phyloP scores from a whole-genome alignment of 208 protist genomes.

The Leishmania tropica region DNA sequence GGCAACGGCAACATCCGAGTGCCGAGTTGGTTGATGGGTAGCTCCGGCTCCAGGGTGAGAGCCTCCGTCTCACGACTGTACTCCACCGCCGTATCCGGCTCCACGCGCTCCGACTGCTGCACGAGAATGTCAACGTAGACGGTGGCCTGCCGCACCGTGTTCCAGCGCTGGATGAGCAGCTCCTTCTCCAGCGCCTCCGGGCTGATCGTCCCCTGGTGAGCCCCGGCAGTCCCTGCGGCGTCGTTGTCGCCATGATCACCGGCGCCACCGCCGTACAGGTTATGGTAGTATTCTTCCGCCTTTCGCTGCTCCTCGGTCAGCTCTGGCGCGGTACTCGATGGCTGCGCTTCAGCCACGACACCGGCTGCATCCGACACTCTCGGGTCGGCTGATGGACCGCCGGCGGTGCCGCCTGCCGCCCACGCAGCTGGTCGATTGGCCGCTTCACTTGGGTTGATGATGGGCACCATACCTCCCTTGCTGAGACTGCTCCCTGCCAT shows the following conservation, averaged over 20 bases:
- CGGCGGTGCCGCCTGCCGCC: conserved; percentile 1
- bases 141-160: conserved; percentile 54
- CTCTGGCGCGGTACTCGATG: background rate
- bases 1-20: conserved; percentile 58
- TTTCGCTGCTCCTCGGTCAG: conserved; percentile 21
- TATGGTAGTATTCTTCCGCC: conserved; percentile 29
- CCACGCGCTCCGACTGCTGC: conserved; percentile 75
- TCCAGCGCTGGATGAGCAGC: conserved; percentile 55
- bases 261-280: conserved; percentile 23
- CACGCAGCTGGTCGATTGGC: background rate
- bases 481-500: conserved; percentile 17
- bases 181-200: conserved; percentile 54
- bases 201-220: conserved; percentile 16
- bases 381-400: background rate
- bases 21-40: conserved; percentile 37
- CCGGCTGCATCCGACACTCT: background rate
- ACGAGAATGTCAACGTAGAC: conserved; percentile 81
- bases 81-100: conserved; percentile 56
- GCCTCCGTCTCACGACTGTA: conserved; percentile 72
- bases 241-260: background rate
- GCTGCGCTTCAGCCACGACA: background rate
- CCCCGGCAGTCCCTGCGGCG: background rate
- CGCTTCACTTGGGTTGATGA: conserved; percentile 18
- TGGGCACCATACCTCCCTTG: background rate
- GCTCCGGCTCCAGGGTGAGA: conserved; percentile 63